phyloP scores from a whole-genome alignment of 116 monocot genomes.

The Posidonia oceanica region DNA sequence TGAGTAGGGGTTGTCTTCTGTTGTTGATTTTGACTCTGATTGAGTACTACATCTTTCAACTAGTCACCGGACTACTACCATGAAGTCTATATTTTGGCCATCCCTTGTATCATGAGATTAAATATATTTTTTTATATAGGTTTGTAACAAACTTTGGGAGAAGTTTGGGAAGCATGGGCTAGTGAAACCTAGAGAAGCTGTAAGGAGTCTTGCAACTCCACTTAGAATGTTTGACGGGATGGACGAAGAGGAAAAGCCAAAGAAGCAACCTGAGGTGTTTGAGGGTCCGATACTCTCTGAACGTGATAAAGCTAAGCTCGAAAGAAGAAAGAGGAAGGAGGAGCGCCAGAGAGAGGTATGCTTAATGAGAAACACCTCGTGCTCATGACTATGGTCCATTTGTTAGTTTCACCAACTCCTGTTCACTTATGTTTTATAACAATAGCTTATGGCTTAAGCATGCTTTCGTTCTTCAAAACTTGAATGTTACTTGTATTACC shows the following conservation, averaged over 20 bases:
- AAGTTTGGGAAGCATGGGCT: constrained; percentile 91
- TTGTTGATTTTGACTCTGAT: too few relatives aligned
- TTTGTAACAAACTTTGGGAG: constrained; percentile 64
- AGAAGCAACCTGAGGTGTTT: constrained; percentile 53
- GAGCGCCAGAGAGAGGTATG: constrained; percentile 91
- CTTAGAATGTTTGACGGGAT: constrained; percentile 93
- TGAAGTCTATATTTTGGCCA: too few relatives aligned
- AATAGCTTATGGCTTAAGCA: neutral
- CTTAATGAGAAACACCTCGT: neutral
- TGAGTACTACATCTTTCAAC: too few relatives aligned
- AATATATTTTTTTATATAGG: constrained; percentile 17
- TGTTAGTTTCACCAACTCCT: neutral
- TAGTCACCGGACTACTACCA: too few relatives aligned
- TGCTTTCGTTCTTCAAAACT: neutral
- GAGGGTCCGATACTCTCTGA: constrained; percentile 85
- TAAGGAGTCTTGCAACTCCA: constrained; percentile 78
- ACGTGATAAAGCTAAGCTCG: constrained; percentile 71
- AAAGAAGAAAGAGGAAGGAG: constrained; percentile 90
- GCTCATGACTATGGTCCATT: neutral
- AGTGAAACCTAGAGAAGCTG: constrained; percentile 67
- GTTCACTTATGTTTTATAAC: neutral
- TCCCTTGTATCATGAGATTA: too few relatives aligned
- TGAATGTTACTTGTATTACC: too few relatives aligned
- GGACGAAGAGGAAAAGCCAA: constrained; percentile 59
- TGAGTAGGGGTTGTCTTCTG: too few relatives aligned